Evolutionary conservation across 768 basidiomycete species (phyloP).

Genomic region (Leccinum barrowsii): DNA sequence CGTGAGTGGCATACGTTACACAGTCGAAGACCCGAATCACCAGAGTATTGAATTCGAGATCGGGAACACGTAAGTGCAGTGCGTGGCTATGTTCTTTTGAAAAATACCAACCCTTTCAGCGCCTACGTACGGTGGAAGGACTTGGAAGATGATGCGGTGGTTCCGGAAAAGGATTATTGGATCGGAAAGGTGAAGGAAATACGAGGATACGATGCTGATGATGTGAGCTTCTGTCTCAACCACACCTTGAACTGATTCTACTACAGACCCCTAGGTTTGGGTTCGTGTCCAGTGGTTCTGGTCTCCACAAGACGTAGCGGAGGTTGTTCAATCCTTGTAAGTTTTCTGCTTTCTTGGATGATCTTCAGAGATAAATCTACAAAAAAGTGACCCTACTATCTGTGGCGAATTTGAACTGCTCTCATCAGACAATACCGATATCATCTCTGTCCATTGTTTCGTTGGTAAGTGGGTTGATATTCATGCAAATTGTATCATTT

Average conservation of each 20-base stretch:
- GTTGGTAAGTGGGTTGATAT: constrained; percentile 34
- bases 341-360: constrained; percentile 10
- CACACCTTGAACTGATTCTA: neutral
- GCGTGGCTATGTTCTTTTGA: neutral
- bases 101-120: constrained; percentile 13
- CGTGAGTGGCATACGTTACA: neutral
- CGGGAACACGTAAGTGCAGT: constrained; percentile 33
- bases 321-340: constrained; percentile 47
- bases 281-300: constrained; percentile 54
- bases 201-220: constrained; percentile 26
- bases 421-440: constrained; percentile 46
- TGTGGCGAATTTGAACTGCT: constrained; percentile 50
- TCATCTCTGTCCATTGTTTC: constrained; percentile 43
- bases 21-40: constrained; percentile 16
- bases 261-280: constrained; percentile 43
- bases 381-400: constrained; percentile 33
- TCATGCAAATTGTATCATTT: neutral
- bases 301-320: constrained; percentile 43
- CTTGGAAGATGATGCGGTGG: neutral
- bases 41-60: constrained; percentile 23
- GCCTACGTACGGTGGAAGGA: constrained; percentile 31
- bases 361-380: neutral
- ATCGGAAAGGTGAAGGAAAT: constrained; percentile 49
- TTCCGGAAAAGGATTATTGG: constrained; percentile 46
- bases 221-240: constrained; percentile 21